Conservation (phyloP, 2,329 filamentous ascomycete genomes). For the Macrophomina phaseolina region DNA sequence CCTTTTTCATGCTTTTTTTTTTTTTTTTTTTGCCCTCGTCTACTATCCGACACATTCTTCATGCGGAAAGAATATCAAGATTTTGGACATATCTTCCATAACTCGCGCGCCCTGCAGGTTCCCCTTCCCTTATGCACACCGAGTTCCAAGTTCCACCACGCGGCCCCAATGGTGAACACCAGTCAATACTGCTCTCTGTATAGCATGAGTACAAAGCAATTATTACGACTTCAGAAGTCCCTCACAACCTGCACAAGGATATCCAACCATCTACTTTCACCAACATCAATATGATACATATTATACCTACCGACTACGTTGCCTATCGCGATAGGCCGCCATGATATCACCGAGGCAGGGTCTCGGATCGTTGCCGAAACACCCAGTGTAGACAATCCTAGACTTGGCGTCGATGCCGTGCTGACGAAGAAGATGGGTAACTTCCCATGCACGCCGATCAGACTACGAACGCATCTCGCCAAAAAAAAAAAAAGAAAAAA, state of each 20-base stretch:
- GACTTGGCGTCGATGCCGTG: not conserved
- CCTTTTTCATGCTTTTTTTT: not conserved
- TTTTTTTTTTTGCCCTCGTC: not conserved
- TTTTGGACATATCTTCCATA: not conserved
- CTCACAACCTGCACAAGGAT: not conserved
- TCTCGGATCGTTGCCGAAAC: not conserved
- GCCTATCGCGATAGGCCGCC: not conserved
- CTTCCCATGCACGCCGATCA: not conserved
- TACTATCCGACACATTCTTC: not conserved
- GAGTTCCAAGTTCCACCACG: not conserved
- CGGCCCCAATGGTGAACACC: not conserved
- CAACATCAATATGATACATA: not conserved
- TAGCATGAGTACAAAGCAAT: not conserved
- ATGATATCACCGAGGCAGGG: not conserved
- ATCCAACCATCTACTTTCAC: not conserved
- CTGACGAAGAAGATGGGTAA: not conserved
- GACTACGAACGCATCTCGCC: too few relatives aligned
- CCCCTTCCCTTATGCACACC: not conserved
- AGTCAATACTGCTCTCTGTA: not conserved
- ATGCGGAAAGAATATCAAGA: not conserved
- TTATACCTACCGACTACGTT: not conserved
- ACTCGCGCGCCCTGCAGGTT: not conserved
- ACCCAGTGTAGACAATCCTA: not conserved
- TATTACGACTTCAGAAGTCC: not conserved
- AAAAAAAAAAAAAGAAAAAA: too few relatives aligned